Percentiles rank a stretch among this genome's conserved stretches.
phyloP scores from a whole-genome alignment of 2,329 filamentous ascomycete species.

The Ophiostoma angusticollis region DNA sequence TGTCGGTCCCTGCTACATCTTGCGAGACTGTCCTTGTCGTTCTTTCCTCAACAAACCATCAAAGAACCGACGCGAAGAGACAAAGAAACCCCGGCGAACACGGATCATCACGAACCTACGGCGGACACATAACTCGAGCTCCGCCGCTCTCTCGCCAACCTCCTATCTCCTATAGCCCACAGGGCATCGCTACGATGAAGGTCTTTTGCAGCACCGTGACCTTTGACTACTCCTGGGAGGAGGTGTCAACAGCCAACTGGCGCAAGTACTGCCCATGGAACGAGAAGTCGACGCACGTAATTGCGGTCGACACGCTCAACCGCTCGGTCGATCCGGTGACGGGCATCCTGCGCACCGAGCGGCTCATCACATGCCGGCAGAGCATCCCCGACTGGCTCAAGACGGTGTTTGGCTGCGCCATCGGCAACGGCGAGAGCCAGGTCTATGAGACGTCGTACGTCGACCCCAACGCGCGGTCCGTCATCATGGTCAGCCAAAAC shows the following conservation, averaged over 20 bases:
- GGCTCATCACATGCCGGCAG: conserved; percentile 50
- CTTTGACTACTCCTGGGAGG: conserved; percentile 97
- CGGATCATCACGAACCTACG: too few species aligned
- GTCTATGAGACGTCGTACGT: conserved; percentile 96
- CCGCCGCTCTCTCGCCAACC: conserved; percentile 1
- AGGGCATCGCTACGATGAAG: conserved; percentile 64
- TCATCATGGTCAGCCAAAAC: conserved; percentile 95
- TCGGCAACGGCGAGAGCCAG: conserved; percentile 53
- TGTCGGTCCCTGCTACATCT: too few species aligned
- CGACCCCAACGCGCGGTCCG: conserved; percentile 66
- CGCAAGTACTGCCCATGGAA: conserved; percentile 99
- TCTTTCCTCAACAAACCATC: too few species aligned
- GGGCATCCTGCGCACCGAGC: conserved; percentile 48
- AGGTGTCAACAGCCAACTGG: conserved; percentile 97
- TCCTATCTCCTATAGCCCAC: too few species aligned
- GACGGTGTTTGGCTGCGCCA: conserved; percentile 58
- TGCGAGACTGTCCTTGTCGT: too few species aligned
- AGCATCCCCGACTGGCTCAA: conserved; percentile 67
- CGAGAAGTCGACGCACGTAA: conserved; percentile 92
- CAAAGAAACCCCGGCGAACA: too few species aligned
- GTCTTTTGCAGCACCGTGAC: conserved; percentile 84
- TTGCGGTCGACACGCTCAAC: conserved; percentile 84
- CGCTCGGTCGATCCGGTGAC: conserved; percentile 46
- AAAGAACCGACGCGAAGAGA: too few species aligned
- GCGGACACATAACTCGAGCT: background rate